Evolutionary conservation across 768 basidiomycete species (phyloP).

Genomic region (Epithele typhae): DNA sequence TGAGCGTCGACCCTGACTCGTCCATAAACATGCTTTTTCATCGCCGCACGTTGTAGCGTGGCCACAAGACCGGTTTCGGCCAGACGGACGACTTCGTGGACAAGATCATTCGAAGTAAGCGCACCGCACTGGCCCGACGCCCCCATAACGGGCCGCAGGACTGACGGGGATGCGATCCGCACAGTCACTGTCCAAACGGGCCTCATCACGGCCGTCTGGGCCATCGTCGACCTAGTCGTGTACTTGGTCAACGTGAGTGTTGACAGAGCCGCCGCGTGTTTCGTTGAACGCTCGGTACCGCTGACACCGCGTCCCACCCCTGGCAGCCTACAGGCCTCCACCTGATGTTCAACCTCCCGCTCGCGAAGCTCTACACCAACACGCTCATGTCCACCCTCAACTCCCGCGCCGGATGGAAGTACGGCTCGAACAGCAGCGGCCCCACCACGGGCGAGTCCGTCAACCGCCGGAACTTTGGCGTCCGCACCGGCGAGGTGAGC

Average conservation of each 20-base stretch:
- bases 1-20: conserved; percentile 15
- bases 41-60: conserved; percentile 23
- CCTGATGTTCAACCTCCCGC: conserved; percentile 31
- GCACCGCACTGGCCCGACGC: too few species aligned
- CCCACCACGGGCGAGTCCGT: background rate
- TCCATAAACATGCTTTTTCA: background rate
- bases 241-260: conserved; percentile 27
- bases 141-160: too few species aligned
- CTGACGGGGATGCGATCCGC: background rate
- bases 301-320: too few species aligned
- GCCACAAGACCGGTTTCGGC: conserved; percentile 39
- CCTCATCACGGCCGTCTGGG: conserved; percentile 30
- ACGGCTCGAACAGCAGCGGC: background rate
- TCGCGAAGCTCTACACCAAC: conserved; percentile 37
- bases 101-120: conserved; percentile 36
- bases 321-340: conserved; percentile 22
- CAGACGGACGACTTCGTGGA: conserved; percentile 39
- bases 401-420: conserved; percentile 31
- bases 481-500: background rate
- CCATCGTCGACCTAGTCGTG: conserved; percentile 21
- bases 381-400: conserved; percentile 36
- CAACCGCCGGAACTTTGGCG: background rate
- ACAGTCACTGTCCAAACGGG: conserved; percentile 37
- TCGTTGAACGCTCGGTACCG: background rate
- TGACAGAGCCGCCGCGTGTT: too few species aligned